Conservation (phyloP, 495 filamentous ascomycete species). For the Melanomma pulvis-pyrius region DNA sequence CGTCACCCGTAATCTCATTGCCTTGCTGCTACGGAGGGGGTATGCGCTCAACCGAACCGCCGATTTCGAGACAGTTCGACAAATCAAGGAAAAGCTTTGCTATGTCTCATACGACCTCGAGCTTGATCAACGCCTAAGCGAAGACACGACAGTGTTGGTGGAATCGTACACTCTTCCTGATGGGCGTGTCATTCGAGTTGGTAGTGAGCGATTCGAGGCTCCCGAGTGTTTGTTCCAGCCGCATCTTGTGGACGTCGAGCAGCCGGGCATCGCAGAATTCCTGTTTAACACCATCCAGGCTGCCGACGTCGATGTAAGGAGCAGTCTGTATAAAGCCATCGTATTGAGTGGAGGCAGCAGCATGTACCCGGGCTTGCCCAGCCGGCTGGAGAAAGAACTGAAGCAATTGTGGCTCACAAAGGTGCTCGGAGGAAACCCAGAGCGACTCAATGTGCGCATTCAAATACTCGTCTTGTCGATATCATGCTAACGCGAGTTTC, state of each 20-base stretch:
- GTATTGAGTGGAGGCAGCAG: constrained; percentile 94
- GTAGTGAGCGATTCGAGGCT: constrained; percentile 95
- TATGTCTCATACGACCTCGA: constrained; percentile 99
- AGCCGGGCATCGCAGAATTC: constrained; percentile 94
- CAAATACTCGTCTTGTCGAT: not conserved
- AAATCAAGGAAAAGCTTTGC: constrained; percentile 96
- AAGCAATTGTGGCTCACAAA: constrained; percentile 98
- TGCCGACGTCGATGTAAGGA: constrained; percentile 92
- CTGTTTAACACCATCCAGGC: constrained; percentile 98
- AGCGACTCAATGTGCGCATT: constrained; percentile 73
- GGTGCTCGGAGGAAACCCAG: constrained; percentile 85
- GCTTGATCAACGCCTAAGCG: constrained; percentile 90
- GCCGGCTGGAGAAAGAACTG: constrained; percentile 93
- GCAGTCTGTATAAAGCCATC: constrained; percentile 92
- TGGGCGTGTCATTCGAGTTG: constrained; percentile 91
- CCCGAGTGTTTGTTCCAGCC: constrained; percentile 99
- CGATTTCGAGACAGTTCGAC: constrained; percentile 98
- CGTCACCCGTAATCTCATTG: constrained; percentile 95
- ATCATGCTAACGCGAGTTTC: constrained; percentile 16
- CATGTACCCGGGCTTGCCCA: constrained; percentile 98
- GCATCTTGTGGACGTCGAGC: constrained; percentile 95
- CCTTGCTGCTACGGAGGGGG: constrained; percentile 88
- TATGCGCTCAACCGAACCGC: constrained; percentile 98
- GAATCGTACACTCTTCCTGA: constrained; percentile 97
- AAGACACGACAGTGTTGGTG: constrained; percentile 96